phyloP scores from a whole-genome alignment of 2,329 filamentous ascomycete species.

The Scolecobasidium constrictum region DNA sequence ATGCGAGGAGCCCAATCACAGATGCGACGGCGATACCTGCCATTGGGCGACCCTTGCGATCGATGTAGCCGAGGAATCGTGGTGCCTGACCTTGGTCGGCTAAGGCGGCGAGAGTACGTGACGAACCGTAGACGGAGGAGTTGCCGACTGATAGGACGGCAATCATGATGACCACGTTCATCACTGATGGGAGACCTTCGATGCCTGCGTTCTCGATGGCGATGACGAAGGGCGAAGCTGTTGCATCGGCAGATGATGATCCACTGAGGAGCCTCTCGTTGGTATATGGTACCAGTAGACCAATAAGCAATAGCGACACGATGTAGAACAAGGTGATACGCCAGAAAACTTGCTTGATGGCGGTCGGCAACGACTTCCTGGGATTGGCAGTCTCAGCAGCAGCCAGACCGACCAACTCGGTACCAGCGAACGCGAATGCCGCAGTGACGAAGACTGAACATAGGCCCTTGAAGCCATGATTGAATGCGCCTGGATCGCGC shows the following conservation, averaged over 20 bases:
- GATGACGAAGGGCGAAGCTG: conserved; percentile 85
- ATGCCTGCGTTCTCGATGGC: conserved; percentile 81
- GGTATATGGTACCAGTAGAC: conserved; percentile 68
- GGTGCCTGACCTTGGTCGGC: conserved; percentile 63
- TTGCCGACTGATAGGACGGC: conserved; percentile 87
- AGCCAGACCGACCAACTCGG: conserved; percentile 65
- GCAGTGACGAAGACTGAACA: conserved; percentile 69
- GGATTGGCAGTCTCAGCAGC: conserved; percentile 72
- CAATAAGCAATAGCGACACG: conserved; percentile 68
- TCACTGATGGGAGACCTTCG: conserved; percentile 67
- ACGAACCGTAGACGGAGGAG: conserved; percentile 83
- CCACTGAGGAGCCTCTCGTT: conserved; percentile 52
- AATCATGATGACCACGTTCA: conserved; percentile 92
- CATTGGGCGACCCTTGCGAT: conserved; percentile 49
- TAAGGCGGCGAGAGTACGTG: conserved; percentile 77
- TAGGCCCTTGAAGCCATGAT: conserved; percentile 75
- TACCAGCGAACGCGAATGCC: conserved; percentile 64
- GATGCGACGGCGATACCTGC: conserved; percentile 42
- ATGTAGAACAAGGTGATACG: conserved; percentile 74
- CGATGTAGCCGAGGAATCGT: conserved; percentile 47
- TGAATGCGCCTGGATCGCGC: conserved; percentile 63
- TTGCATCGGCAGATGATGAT: conserved; percentile 50
- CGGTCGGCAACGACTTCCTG: conserved; percentile 70
- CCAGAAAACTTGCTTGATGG: conserved; percentile 93
- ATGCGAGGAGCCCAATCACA: conserved; percentile 49